Conservation (phyloP, 2,329 filamentous ascomycete species). For the Aspergillus felis region DNA sequence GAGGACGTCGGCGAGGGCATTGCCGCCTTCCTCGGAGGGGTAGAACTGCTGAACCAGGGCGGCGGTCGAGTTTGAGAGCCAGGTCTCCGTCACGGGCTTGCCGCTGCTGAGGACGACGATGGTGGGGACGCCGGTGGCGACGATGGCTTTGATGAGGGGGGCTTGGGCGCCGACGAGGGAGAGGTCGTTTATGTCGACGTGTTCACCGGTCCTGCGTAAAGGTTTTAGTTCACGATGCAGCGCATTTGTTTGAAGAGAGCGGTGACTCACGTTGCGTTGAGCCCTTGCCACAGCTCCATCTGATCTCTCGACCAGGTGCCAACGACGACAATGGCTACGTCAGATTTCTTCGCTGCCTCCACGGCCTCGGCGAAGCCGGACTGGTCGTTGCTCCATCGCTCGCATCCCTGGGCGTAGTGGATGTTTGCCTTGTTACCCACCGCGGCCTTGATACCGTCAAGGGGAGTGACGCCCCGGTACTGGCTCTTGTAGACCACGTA, state of each 20-base stretch:
- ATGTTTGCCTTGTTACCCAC: slow-evolving; percentile 55
- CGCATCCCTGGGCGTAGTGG: slow-evolving; percentile 66
- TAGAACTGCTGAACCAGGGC: slow-evolving; percentile 73
- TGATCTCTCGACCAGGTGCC: slow-evolving; percentile 75
- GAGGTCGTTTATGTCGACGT: slow-evolving; percentile 63
- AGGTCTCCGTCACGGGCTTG: slow-evolving; percentile 69
- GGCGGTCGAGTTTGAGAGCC: slow-evolving; percentile 63
- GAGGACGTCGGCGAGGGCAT: slow-evolving; percentile 63
- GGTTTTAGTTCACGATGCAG: not conserved
- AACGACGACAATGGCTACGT: slow-evolving; percentile 69
- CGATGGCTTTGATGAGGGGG: slow-evolving; percentile 62
- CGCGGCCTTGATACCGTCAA: slow-evolving; percentile 63
- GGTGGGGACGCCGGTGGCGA: slow-evolving; percentile 64
- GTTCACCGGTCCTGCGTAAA: slow-evolving; percentile 58
- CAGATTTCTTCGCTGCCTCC: slow-evolving; percentile 60
- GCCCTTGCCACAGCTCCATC: slow-evolving; percentile 62
- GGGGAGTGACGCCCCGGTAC: slow-evolving; percentile 63
- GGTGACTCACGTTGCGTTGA: slow-evolving; percentile 59
- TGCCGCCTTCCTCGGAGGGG: slow-evolving; percentile 64
- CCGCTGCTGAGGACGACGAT: slow-evolving; percentile 66
- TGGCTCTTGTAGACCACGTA: slow-evolving; percentile 66
- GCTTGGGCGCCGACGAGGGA: slow-evolving; percentile 68
- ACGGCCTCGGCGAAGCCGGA: slow-evolving; percentile 65
- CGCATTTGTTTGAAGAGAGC: no score
- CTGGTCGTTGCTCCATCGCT: slow-evolving; percentile 68